Conservation (phyloP, 495 filamentous ascomycete species). For the Talaromyces nanjingensis region DNA sequence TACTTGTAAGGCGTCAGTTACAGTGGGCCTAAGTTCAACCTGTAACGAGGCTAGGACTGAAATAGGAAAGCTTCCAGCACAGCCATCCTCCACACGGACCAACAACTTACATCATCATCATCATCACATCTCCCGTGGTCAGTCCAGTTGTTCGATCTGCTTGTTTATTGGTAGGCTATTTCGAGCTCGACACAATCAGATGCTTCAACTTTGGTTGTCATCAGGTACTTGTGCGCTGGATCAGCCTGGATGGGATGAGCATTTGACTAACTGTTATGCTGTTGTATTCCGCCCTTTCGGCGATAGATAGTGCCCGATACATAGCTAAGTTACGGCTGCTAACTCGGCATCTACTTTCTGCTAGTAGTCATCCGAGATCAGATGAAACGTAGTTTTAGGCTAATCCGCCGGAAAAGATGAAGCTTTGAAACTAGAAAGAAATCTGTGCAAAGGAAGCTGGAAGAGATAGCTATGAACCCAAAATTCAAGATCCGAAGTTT, state of each 20-base stretch:
- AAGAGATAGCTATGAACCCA: not conserved
- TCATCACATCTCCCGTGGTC: not conserved
- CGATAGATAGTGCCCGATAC: not conserved
- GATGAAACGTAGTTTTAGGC: not conserved
- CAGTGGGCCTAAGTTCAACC: not conserved
- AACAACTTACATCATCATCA: conserved; percentile 2
- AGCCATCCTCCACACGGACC: conserved; percentile 7
- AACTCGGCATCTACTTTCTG: not conserved
- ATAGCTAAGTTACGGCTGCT: not conserved
- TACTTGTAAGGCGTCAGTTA: not conserved
- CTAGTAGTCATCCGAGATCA: not conserved
- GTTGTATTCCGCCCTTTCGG: not conserved
- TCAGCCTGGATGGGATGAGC: not conserved
- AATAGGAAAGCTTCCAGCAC: conserved; percentile 5
- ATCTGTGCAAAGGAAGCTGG: not conserved
- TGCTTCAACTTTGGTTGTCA: not conserved
- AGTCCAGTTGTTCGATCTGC: not conserved
- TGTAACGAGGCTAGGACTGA: not conserved
- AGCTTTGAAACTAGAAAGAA: not conserved
- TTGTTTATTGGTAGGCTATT: not conserved
- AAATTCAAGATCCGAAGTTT: not conserved
- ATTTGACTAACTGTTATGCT: not conserved
- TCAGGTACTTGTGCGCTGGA: not conserved
- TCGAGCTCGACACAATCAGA: not conserved
- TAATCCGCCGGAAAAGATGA: not conserved